These are phyloP conservation scores for Rhizophora apiculata DNA, from an alignment of 345 rosid species.

Conservation along the genomic window DNA sequence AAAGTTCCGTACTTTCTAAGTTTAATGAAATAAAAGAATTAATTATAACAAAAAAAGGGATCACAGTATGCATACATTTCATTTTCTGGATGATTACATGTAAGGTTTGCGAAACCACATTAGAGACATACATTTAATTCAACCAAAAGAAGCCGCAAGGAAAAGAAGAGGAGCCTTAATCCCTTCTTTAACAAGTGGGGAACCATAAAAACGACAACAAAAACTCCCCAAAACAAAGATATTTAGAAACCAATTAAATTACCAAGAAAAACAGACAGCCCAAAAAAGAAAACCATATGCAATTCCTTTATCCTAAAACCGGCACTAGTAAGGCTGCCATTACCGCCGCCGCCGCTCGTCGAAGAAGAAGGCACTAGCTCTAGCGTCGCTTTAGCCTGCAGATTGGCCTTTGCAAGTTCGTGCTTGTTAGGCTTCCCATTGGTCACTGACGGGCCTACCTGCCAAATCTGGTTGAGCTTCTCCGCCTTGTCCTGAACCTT, in stretches of 20 bases:
- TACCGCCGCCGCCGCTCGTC: background rate
- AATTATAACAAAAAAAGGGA: too few relatives aligned
- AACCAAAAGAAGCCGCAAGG: too few relatives aligned
- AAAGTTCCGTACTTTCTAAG: too few relatives aligned
- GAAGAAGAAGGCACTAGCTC: background rate
- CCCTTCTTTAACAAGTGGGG: background rate
- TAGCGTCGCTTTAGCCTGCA: constrained; percentile 10
- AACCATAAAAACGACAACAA: background rate
- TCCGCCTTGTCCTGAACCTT: constrained; percentile 12
- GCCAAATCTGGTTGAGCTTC: constrained; percentile 27
- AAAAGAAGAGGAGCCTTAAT: background rate
- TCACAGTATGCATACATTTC: too few relatives aligned
- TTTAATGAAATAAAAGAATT: too few relatives aligned
- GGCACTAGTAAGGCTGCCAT: background rate
- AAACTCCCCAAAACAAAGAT: background rate
- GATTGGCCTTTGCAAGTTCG: constrained; percentile 5
- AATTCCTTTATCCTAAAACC: constrained; percentile 11
- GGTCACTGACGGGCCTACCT: constrained; percentile 20
- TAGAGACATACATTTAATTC: too few relatives aligned
- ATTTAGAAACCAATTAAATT: constrained; percentile 5
- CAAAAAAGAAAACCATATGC: constrained; percentile 4
- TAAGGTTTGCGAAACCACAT: too few relatives aligned
- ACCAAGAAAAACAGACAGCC: constrained; percentile 11
- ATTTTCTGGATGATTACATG: too few relatives aligned
- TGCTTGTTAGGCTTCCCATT: constrained; percentile 22